These are phyloP conservation scores for Dispira parvispora DNA, from an alignment of 192 early-diverging fungal species.

Conservation along the genomic window DNA sequence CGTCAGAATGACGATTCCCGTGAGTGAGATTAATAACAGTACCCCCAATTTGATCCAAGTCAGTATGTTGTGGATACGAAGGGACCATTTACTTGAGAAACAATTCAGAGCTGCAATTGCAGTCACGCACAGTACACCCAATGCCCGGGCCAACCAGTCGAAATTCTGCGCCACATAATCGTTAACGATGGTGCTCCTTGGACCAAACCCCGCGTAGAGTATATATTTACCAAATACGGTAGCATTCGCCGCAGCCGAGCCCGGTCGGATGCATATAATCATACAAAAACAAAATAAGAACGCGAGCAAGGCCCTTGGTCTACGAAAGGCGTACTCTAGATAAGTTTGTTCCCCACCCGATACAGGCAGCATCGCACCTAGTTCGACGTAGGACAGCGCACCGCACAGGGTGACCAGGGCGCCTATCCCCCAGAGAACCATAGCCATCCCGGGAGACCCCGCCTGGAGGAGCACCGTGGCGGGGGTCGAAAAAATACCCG, in stretches of 20 bases:
- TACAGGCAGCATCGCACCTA: conserved; percentile 68
- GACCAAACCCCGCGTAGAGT: conserved; percentile 25
- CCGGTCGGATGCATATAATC: conserved; percentile 34
- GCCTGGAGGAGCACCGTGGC: conserved; percentile 44
- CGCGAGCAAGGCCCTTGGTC: conserved; percentile 27
- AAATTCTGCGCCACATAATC: conserved; percentile 12
- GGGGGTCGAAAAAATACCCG: conserved; percentile 67
- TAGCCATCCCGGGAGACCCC: conserved; percentile 46
- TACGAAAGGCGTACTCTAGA: conserved; percentile 46
- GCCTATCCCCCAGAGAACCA: conserved; percentile 60
- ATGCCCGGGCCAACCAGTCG: conserved; percentile 30
- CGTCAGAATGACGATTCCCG: conserved; percentile 45
- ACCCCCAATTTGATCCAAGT: conserved; percentile 55
- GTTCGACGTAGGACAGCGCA: conserved; percentile 74
- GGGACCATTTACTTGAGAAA: conserved; percentile 40
- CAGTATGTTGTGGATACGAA: conserved; percentile 52
- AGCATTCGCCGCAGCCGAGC: conserved; percentile 28
- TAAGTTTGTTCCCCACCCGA: conserved; percentile 86
- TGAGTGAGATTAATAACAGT: conserved; percentile 42
- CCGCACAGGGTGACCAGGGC: conserved; percentile 65
- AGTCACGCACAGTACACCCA: conserved; percentile 41
- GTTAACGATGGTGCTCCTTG: conserved; percentile 3
- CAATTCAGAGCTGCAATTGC: conserved; percentile 47
- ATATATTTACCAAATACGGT: conserved; percentile 36
- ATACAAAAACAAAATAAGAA: conserved; percentile 36